These are phyloP conservation scores for Eucalyptus pauciflora DNA, from an alignment of 345 rosid genomes.

Conservation along the genomic window DNA sequence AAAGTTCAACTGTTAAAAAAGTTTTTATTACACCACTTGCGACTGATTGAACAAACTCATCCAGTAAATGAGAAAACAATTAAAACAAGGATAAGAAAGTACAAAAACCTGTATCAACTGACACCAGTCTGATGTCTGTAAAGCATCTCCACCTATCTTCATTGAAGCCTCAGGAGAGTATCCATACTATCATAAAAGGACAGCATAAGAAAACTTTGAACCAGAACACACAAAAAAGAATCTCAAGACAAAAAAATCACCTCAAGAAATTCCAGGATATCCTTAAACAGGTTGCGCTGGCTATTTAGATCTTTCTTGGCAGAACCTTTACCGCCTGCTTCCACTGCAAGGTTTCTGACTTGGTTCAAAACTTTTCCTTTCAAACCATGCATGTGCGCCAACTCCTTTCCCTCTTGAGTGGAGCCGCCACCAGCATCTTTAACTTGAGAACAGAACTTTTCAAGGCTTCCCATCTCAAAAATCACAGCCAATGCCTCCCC, in stretches of 20 bases:
- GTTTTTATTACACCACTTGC: background rate
- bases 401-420: constrained; percentile 29
- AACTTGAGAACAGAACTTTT: constrained; percentile 43
- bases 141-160: constrained; percentile 64
- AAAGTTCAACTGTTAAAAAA: constrained; percentile 54
- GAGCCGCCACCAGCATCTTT: constrained; percentile 26
- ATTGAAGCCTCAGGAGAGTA: constrained; percentile 44
- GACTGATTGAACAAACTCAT: background rate
- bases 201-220: background rate
- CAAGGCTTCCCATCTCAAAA: constrained; percentile 62
- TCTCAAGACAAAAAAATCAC: constrained; percentile 5
- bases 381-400: constrained; percentile 51
- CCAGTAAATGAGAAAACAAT: background rate
- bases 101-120: constrained; percentile 54
- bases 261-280: constrained; percentile 73
- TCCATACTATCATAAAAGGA: constrained; percentile 35
- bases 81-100: background rate
- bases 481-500: constrained; percentile 87
- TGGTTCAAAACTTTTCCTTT: constrained; percentile 53
- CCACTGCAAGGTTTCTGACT: constrained; percentile 63
- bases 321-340: constrained; percentile 95
- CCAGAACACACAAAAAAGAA: background rate
- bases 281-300: constrained; percentile 81
- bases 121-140: constrained; percentile 62
- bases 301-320: constrained; percentile 81